Evolutionary conservation across 164 flowering plant species (phyloP).

Genomic region (Chloranthus sessilifolius): DNA sequence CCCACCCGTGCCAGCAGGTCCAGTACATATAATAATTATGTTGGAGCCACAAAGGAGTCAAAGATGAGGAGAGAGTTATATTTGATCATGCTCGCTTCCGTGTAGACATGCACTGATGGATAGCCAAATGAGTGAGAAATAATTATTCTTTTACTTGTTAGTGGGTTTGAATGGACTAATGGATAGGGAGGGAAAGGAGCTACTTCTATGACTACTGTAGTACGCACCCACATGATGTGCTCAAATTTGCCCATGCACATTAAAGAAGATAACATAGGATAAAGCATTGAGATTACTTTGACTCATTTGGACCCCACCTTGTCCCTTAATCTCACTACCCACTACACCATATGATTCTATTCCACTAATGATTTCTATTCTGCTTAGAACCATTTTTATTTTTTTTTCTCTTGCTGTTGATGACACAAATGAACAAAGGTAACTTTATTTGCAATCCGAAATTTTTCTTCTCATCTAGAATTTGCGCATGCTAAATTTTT

Average conservation of each 20-base stretch:
- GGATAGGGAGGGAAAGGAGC: not conserved
- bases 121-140: slow-evolving; percentile 23
- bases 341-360: slow-evolving; percentile 6
- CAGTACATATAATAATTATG: no score
- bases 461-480: no score
- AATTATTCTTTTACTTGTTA: slow-evolving; percentile 10
- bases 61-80: not conserved
- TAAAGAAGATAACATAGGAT: not conserved
- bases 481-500: no score
- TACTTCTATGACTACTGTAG: not conserved
- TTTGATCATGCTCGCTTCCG: slow-evolving; percentile 5
- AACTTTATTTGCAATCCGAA: no score
- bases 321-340: slow-evolving; percentile 11
- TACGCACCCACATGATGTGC: slow-evolving; percentile 18
- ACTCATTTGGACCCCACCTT: slow-evolving; percentile 16
- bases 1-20: no score
- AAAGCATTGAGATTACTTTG: slow-evolving; percentile 6
- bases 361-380: no score
- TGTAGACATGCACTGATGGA: slow-evolving; percentile 6
- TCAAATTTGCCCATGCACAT: slow-evolving; percentile 9
- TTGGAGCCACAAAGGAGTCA: slow-evolving; percentile 11
- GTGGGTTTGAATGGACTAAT: slow-evolving; percentile 12
- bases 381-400: no score
- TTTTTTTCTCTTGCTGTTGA: no score
- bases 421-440: no score